These are phyloP conservation scores for Trichoderma pleuroti DNA, from an alignment of 2,329 filamentous ascomycete species.

Conservation along the genomic window DNA sequence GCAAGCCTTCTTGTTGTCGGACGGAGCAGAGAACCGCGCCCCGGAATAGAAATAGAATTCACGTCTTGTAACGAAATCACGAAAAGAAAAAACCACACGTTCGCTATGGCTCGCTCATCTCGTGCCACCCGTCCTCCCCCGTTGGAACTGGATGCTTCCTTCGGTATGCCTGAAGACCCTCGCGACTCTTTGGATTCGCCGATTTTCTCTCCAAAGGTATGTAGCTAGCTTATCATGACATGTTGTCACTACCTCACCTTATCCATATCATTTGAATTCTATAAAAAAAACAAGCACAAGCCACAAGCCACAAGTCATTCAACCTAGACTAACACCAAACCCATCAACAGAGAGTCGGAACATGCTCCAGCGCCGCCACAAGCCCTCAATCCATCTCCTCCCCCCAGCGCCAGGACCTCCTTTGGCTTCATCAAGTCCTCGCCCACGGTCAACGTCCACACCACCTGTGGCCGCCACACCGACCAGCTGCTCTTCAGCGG, in stretches of 20 bases:
- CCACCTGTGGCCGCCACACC: constrained; percentile 53
- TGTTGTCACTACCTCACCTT: not conserved
- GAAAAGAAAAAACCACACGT: not conserved
- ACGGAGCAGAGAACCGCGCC: not conserved
- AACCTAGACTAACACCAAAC: not conserved
- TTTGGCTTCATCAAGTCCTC: constrained; percentile 35
- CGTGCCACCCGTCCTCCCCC: constrained; percentile 8
- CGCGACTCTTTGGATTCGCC: constrained; percentile 10
- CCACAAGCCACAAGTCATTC: not conserved
- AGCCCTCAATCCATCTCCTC: constrained; percentile 12
- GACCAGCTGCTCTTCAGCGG: constrained; percentile 52
- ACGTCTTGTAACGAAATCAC: not conserved
- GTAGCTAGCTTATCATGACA: not conserved
- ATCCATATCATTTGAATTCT: not conserved
- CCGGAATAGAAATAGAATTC: not conserved
- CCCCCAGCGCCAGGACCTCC: constrained; percentile 28
- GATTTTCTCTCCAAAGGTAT: constrained; percentile 12
- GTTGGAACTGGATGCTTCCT: constrained; percentile 9
- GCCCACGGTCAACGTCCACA: constrained; percentile 50
- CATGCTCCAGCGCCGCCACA: constrained; percentile 8
- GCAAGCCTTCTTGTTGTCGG: constrained; percentile 9
- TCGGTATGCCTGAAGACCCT: not conserved
- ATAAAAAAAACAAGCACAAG: not conserved
- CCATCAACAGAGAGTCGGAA: constrained; percentile 11
- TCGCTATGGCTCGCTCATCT: constrained; percentile 14